Percentiles rank a stretch among this genome's conserved stretches.
phyloP scores from a whole-genome alignment of 148 eudicot species.

The Rhododendron molle region DNA sequence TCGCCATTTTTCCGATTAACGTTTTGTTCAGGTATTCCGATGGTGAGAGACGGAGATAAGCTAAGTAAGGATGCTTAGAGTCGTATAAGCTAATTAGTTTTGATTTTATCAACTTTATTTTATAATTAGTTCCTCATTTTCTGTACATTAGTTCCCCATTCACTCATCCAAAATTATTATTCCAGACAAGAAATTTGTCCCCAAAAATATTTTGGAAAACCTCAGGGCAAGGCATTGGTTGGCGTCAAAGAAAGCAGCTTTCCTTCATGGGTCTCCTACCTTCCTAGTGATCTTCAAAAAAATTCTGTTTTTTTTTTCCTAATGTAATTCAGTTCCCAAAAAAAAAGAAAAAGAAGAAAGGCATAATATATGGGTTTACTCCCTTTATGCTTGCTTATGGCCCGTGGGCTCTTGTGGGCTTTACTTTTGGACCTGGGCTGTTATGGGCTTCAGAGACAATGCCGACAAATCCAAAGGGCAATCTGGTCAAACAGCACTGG shows the following conservation, averaged over 20 bases:
- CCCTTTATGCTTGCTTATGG: neutral
- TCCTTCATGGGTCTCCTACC: too few relatives aligned
- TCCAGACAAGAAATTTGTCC: too few relatives aligned
- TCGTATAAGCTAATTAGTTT: neutral
- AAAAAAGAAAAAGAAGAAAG: too few relatives aligned
- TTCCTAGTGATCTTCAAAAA: too few relatives aligned
- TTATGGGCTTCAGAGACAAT: neutral
- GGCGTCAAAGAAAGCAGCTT: too few relatives aligned
- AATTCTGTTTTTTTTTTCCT: too few relatives aligned
- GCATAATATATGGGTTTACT: too few relatives aligned
- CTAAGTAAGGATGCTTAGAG: neutral
- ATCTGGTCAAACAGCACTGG: neutral
- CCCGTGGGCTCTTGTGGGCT: neutral
- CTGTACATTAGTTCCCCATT: neutral
- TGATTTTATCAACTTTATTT: neutral
- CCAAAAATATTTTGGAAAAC: neutral
- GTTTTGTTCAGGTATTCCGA: too few relatives aligned
- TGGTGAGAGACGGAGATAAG: too few relatives aligned
- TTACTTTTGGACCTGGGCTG: neutral
- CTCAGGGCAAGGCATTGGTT: neutral
- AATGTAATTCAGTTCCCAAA: too few relatives aligned
- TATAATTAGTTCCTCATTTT: neutral
- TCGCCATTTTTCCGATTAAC: too few relatives aligned
- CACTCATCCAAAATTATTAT: neutral
- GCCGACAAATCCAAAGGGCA: neutral